Evolutionary conservation across 805 yeast species (phyloP).

Genomic region (Candida odintsovae): DNA sequence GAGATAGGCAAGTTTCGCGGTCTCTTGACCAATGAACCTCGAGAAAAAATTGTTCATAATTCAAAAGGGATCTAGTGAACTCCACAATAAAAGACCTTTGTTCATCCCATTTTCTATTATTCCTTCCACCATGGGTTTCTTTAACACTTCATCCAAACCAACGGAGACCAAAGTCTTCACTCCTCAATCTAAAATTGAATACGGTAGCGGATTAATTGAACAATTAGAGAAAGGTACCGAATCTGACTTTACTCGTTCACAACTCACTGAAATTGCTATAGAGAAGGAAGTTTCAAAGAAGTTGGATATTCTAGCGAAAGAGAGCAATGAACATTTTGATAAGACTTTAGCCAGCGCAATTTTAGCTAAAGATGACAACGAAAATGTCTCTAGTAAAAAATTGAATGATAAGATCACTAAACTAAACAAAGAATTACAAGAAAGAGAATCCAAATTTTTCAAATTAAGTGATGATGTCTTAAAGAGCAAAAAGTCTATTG

Average conservation of each 20-base stretch:
- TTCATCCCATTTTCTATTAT: background rate
- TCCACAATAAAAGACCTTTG: background rate
- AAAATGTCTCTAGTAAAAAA: slow-evolving; percentile 23
- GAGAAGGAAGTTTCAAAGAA: slow-evolving; percentile 60
- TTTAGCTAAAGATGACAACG: slow-evolving; percentile 29
- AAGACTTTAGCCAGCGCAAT: slow-evolving; percentile 39
- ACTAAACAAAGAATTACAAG: slow-evolving; percentile 31
- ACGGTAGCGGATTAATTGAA: slow-evolving; percentile 56
- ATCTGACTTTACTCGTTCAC: slow-evolving; percentile 67
- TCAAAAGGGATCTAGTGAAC: background rate
- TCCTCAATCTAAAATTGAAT: slow-evolving; percentile 63
- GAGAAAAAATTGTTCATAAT: background rate
- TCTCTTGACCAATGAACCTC: background rate
- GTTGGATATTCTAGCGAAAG: slow-evolving; percentile 46
- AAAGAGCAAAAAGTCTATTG: slow-evolving; percentile 43
- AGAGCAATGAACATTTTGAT: slow-evolving; percentile 47
- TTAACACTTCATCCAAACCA: slow-evolving; percentile 49
- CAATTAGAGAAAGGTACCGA: slow-evolving; percentile 59
- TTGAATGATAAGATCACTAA: slow-evolving; percentile 38
- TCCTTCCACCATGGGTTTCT: slow-evolving; percentile 39
- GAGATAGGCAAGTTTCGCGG: background rate
- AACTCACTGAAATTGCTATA: slow-evolving; percentile 58
- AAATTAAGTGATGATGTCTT: slow-evolving; percentile 35
- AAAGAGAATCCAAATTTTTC: slow-evolving; percentile 29
- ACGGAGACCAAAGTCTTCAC: slow-evolving; percentile 57